These are phyloP conservation scores for Emericellopsis terricola DNA, from an alignment of 495 filamentous ascomycete genomes.

Conservation along the genomic window DNA sequence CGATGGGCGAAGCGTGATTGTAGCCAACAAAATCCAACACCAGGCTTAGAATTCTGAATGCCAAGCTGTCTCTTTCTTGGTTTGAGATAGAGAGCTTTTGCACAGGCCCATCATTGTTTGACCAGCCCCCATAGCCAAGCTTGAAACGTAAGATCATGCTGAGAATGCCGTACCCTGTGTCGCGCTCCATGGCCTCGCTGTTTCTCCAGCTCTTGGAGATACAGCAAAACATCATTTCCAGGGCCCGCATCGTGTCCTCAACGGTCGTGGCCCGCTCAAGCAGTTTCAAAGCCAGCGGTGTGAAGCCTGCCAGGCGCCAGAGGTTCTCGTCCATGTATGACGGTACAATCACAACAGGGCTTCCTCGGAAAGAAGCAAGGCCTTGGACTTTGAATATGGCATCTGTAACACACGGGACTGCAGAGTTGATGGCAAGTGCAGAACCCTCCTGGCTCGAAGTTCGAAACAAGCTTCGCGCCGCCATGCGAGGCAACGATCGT, in stretches of 20 bases:
- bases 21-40: slow-evolving; percentile 82
- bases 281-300: slow-evolving; percentile 65
- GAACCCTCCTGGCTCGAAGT: slow-evolving; percentile 56
- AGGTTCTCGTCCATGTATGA: slow-evolving; percentile 79
- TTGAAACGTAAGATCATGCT: slow-evolving; percentile 62
- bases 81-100: slow-evolving; percentile 18
- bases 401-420: slow-evolving; percentile 76
- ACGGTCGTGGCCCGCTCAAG: slow-evolving; percentile 56
- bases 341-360: slow-evolving; percentile 64
- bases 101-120: slow-evolving; percentile 3
- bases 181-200: slow-evolving; percentile 93
- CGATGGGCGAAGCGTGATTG: slow-evolving; percentile 50
- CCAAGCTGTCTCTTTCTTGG: slow-evolving; percentile 44
- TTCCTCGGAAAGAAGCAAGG: slow-evolving; percentile 62
- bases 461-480: slow-evolving; percentile 52
- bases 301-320: slow-evolving; percentile 80
- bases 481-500: slow-evolving; percentile 55
- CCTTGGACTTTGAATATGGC: slow-evolving; percentile 62
- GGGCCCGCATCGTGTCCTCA: slow-evolving; percentile 52
- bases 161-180: slow-evolving; percentile 85
- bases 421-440: slow-evolving; percentile 72
- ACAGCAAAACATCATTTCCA: slow-evolving; percentile 67
- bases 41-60: slow-evolving; percentile 51
- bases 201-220: slow-evolving; percentile 87
- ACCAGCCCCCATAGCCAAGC: slow-evolving; percentile 30